Conservation (phyloP, 345 rosid genomes). For the Hypericum androsaemum region DNA sequence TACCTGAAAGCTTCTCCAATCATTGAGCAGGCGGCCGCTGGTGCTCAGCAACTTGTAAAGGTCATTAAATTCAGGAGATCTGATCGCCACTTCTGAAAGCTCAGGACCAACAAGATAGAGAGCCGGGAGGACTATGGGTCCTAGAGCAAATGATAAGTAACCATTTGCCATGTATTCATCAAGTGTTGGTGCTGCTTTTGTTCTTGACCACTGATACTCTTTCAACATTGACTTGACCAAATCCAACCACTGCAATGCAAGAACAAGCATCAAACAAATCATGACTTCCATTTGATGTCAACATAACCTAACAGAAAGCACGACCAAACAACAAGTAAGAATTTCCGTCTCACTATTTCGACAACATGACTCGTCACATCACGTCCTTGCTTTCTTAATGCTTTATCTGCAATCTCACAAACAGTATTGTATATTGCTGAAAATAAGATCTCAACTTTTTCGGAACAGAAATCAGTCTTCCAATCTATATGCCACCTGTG, state of each 20-base stretch:
- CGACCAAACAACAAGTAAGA: background rate
- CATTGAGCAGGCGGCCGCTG: slow-evolving; percentile 80
- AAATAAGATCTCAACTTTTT: slow-evolving; percentile 70
- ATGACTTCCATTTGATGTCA: background rate
- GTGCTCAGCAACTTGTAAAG: slow-evolving; percentile 57
- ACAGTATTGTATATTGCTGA: slow-evolving; percentile 55
- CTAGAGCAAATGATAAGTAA: slow-evolving; percentile 62
- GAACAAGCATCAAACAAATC: slow-evolving; percentile 3
- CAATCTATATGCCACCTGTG: slow-evolving; percentile 54
- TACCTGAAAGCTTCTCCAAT: slow-evolving; percentile 62
- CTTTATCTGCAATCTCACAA: slow-evolving; percentile 59
- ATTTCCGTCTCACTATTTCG: slow-evolving; percentile 36
- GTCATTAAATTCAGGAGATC: slow-evolving; percentile 28
- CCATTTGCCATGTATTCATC: slow-evolving; percentile 67
- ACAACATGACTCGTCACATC: slow-evolving; percentile 37
- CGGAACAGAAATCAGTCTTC: slow-evolving; percentile 47
- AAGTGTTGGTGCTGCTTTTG: slow-evolving; percentile 44
- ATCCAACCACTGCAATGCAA: slow-evolving; percentile 64
- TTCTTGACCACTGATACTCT: slow-evolving; percentile 54
- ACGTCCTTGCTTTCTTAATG: slow-evolving; percentile 54
- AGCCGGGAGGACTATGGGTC: slow-evolving; percentile 75
- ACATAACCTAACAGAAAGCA: background rate
- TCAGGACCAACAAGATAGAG: slow-evolving; percentile 66
- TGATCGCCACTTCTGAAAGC: slow-evolving; percentile 35
- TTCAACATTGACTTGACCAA: slow-evolving; percentile 53